Percentiles rank a stretch among this genome's conserved stretches.
These are phyloP conservation scores for Fragaria iinumae DNA, from an alignment of 306 rosid genomes.

Conservation along the genomic window DNA sequence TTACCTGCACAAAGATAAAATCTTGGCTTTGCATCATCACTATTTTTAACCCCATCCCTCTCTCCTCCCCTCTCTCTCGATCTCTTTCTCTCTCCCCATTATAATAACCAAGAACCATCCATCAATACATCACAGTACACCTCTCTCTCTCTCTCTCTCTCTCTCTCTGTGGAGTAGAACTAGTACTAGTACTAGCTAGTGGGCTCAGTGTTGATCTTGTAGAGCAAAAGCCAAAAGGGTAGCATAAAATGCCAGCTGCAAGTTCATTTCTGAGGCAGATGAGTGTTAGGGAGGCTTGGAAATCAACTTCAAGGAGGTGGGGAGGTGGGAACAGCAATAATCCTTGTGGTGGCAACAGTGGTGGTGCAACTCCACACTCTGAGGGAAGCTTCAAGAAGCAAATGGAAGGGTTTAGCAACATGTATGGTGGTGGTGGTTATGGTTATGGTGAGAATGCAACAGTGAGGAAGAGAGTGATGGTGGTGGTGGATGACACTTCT, in stretches of 20 bases:
- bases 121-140: background rate
- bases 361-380: slow-evolving; percentile 9
- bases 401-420: slow-evolving; percentile 53
- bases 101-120: slow-evolving; percentile 10
- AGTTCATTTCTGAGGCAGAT: slow-evolving; percentile 60
- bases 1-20: slow-evolving; percentile 38
- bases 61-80: background rate
- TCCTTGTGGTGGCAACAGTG: slow-evolving; percentile 21
- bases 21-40: slow-evolving; percentile 32
- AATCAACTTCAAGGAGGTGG: slow-evolving; percentile 67
- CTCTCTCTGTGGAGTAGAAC: background rate
- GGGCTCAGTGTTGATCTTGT: background rate
- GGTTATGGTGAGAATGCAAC: slow-evolving; percentile 38
- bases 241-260: slow-evolving; percentile 46
- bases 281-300: slow-evolving; percentile 62
- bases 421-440: slow-evolving; percentile 43
- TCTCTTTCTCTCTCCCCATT: slow-evolving; percentile 17
- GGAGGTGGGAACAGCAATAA: slow-evolving; percentile 37
- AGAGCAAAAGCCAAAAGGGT: background rate
- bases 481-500: slow-evolving; percentile 68
- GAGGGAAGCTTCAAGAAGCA: slow-evolving; percentile 41
- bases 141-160: too few species aligned
- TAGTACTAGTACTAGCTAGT: background rate
- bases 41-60: slow-evolving; percentile 18
- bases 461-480: slow-evolving; percentile 89